A percentile compares a stretch with the other conserved stretches of the same genome.
Conservation (phyloP, 306 rosid species). For the Ormosia semicastrata region DNA sequence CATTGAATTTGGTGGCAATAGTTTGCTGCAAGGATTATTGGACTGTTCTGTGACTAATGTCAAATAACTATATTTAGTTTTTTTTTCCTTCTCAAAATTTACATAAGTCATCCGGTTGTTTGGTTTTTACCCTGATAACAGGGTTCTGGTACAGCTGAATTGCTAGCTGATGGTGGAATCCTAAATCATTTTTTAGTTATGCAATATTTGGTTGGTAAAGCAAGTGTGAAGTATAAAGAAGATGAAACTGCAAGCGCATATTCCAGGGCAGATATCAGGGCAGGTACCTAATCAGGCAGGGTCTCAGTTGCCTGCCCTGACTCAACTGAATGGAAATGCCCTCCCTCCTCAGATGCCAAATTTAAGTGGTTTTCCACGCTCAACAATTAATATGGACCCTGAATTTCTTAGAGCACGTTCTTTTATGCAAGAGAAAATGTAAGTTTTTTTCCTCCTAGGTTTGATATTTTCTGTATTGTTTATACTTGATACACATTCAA, state of each 20-base stretch:
- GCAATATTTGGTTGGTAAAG: neutral
- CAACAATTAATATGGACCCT: conserved; percentile 49
- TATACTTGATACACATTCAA: neutral
- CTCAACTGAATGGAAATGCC: conserved; percentile 60
- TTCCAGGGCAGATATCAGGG: neutral
- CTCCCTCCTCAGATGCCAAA: conserved; percentile 55
- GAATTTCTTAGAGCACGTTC: conserved; percentile 58
- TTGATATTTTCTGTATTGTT: neutral
- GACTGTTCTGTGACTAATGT: neutral
- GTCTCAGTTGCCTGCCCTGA: conserved; percentile 53
- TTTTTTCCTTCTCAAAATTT: neutral
- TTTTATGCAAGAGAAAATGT: conserved; percentile 70
- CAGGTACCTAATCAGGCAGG: conserved; percentile 73
- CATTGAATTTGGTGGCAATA: neutral
- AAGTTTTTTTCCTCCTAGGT: conserved; percentile 36
- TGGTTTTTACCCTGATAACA: neutral
- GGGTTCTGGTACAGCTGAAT: conserved; percentile 3
- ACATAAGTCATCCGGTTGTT: neutral
- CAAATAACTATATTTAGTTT: neutral
- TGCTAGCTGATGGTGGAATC: conserved; percentile 9
- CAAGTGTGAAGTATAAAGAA: conserved; percentile 8
- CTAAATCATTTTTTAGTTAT: conserved; percentile 33
- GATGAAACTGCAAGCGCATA: too few species aligned
- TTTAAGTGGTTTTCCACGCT: conserved; percentile 45
- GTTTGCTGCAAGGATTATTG: neutral